A percentile compares a stretch with the other conserved stretches of the same genome.
These are phyloP conservation scores for Xylaria scruposa DNA, from an alignment of 495 filamentous ascomycete genomes.

Conservation along the genomic window DNA sequence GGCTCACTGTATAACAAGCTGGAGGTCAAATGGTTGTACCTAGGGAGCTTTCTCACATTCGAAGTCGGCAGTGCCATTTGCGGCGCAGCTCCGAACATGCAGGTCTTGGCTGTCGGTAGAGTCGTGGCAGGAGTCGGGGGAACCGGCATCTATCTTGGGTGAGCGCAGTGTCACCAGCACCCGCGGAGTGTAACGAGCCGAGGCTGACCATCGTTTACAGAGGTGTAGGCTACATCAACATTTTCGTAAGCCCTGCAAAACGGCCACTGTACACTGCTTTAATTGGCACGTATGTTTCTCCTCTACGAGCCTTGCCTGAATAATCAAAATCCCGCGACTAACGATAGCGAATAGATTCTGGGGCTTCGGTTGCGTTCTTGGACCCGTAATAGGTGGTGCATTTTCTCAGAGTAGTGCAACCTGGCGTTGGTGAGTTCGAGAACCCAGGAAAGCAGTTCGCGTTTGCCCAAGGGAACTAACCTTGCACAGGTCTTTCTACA, in stretches of 20 bases:
- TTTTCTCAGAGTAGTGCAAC: constrained; percentile 2
- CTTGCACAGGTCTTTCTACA: constrained; percentile 8
- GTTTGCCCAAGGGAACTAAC: not conserved
- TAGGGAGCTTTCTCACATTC: not conserved
- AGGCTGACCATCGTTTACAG: not conserved
- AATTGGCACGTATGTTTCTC: not conserved
- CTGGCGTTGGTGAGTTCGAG: constrained; percentile 5
- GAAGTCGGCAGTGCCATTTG: constrained; percentile 4
- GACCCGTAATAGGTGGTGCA: constrained; percentile 1
- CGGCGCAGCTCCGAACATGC: constrained; percentile 1
- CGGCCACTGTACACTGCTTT: not conserved
- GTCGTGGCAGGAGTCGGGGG: constrained; percentile 3
- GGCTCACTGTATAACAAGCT: not conserved
- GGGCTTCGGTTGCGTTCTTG: constrained; percentile 1
- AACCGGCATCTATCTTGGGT: constrained; percentile 1
- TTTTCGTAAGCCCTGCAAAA: not conserved
- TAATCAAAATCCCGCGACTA: not conserved
- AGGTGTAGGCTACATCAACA: not conserved
- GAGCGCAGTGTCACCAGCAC: not conserved
- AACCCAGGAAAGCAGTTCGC: not conserved
- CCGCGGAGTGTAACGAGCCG: not conserved
- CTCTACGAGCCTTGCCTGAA: not conserved
- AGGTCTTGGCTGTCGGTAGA: constrained; percentile 2
- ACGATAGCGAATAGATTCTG: not conserved
- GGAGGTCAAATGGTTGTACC: not conserved